Percentiles rank a stretch among this genome's conserved stretches.
Evolutionary conservation across 345 rosid species (phyloP).

Genomic region (Pugionium cornutum): DNA sequence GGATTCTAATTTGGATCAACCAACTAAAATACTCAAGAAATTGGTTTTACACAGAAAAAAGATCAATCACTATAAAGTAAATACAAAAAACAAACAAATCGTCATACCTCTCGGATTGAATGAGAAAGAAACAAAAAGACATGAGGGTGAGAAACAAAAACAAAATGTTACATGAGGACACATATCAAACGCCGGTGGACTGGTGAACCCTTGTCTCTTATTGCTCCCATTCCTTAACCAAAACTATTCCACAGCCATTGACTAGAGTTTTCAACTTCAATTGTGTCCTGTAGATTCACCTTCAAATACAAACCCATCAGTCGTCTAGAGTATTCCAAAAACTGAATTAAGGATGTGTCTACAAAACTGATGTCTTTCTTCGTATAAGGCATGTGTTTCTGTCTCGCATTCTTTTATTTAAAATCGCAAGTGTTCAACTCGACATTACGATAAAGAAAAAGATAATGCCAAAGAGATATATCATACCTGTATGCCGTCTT

Average conservation of each 20-base stretch:
- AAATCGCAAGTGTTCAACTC: background rate
- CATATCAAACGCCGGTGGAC: conserved; percentile 15
- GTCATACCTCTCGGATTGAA: conserved; percentile 21
- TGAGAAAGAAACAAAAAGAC: background rate
- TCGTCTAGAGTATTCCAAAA: background rate
- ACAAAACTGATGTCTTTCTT: too few relatives aligned
- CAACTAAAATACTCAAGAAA: conserved; percentile 17
- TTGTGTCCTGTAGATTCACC: conserved; percentile 27
- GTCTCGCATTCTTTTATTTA: too few relatives aligned
- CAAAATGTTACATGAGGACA: conserved; percentile 25
- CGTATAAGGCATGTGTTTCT: too few relatives aligned
- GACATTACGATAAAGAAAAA: conserved; percentile 17
- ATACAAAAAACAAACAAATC: background rate
- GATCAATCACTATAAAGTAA: background rate
- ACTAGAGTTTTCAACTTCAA: background rate
- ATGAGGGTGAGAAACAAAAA: background rate
- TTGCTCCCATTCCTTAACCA: conserved; percentile 23
- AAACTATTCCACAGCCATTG: conserved; percentile 26
- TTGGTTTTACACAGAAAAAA: conserved; percentile 12
- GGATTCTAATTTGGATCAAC: conserved; percentile 11
- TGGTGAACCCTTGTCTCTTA: conserved; percentile 24
- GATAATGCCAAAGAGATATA: conserved; percentile 21
- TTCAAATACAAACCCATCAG: conserved; percentile 30
- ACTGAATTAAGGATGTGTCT: background rate
- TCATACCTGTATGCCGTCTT: conserved; percentile 52